Base-by-base conservation (phyloP, 139 green algal species). In the Eudorina sp. region DNA sequence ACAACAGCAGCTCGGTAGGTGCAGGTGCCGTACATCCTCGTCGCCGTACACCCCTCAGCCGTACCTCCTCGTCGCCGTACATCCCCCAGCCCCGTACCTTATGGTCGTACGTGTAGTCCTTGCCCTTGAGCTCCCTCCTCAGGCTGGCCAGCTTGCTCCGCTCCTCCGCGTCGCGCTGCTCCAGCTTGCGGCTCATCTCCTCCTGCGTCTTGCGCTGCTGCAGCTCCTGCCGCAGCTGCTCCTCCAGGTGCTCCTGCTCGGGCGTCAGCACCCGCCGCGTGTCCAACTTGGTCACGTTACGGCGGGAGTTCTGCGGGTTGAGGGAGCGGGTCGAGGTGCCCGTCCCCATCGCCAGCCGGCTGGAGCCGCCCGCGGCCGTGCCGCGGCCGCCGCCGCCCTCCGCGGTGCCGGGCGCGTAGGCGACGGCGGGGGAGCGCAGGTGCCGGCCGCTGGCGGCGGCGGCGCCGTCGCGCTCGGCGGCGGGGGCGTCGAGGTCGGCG, bases 21-120 rank as follows among this genome's bases (percentile, higher is more conserved):
- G n/a, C n/a, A n/a, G n/a, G n/a, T n/a, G n/a, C n/a, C n/a, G n/a
- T n/a, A n/a, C n/a, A n/a, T n/a, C n/a, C n/a, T n/a, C n/a, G n/a
- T n/a, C n/a, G n/a, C n/a, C n/a, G n/a, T n/a, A n/a, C n/a, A n/a
- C n/a, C n/a, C n/a, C n/a, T n/a, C n/a, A n/a, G n/a, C n/a, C n/a
- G n/a, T n/a, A n/a, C n/a, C n/a, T n/a, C n/a, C n/a, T n/a, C n/a
- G n/a, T n/a, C n/a, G n/a, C n/a, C n/a, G n/a, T n/a, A n/a, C n/a
- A 19, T 34, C 62, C n/a, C 62, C 38, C 53, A 31, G 29, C 53
- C 41, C 21, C 53, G 0, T 38, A 89, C 93, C 58, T 90, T 89
- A 58, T 94, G 90, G 88, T 94, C 88, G 83, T 95, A 94, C 48
- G 78, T 85, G 88, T 95, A 95, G 53, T 95, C 93, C 84, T 92